Conservation (phyloP, 768 basidiomycete species). For the Hygrophoropsis aurantiaca region DNA sequence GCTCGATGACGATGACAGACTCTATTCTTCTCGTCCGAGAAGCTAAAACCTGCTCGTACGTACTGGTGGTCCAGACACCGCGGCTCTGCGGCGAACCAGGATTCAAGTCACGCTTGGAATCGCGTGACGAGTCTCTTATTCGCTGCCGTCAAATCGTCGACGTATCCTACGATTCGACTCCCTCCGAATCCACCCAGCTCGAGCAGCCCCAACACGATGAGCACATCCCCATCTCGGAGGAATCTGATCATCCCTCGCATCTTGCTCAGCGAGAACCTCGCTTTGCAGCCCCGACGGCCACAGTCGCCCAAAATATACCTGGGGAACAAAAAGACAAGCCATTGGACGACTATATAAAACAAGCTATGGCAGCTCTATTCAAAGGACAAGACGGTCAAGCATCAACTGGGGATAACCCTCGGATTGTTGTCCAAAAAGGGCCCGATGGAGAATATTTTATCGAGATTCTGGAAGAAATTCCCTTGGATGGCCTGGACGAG, state of each 20-base stretch:
- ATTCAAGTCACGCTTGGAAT: conserved; percentile 75
- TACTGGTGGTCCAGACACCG: conserved; percentile 92
- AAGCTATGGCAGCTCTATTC: conserved; percentile 27
- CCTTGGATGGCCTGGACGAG: conserved; percentile 29
- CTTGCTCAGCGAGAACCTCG: conserved; percentile 47
- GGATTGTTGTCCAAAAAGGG: conserved; percentile 42
- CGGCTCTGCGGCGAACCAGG: conserved; percentile 92
- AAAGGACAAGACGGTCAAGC: conserved; percentile 29
- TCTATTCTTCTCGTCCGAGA: conserved; percentile 90
- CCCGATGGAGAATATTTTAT: conserved; percentile 43
- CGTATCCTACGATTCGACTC: conserved; percentile 10
- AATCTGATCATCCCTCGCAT: conserved; percentile 57
- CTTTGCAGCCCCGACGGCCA: conserved; percentile 40
- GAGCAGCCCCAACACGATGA: conserved; percentile 27
- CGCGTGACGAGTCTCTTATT: conserved; percentile 65
- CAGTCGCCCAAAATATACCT: conserved; percentile 16
- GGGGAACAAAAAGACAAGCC: conserved; percentile 17
- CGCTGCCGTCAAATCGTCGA: conserved; percentile 76
- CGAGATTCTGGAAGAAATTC: conserved; percentile 46
- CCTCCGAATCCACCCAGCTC: conserved; percentile 25
- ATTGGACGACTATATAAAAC: conserved; percentile 25
- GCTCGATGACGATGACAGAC: conserved; percentile 92
- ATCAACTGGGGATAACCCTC: conserved; percentile 25
- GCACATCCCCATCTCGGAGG: conserved; percentile 37
- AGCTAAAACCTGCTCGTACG: conserved; percentile 90